Evolutionary conservation across 2,329 filamentous ascomycete genomes (phyloP).

Genomic region (Zarea fungicola): DNA sequence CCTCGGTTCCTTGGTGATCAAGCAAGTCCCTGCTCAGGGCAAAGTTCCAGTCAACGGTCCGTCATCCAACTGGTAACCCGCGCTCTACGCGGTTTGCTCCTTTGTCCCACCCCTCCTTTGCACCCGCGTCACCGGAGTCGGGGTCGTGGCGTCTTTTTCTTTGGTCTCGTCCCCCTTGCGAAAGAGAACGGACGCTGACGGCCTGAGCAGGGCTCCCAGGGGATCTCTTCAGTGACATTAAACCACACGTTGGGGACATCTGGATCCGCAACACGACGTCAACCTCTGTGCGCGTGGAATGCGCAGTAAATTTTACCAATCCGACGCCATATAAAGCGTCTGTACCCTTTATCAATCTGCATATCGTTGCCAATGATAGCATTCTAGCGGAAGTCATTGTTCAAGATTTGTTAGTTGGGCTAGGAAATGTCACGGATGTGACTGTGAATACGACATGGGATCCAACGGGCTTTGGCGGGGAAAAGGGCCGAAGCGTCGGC

Average conservation of each 20-base stretch:
- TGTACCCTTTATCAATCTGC: constrained; percentile 75
- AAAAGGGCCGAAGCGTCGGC: constrained; percentile 56
- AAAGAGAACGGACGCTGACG: constrained; percentile 11
- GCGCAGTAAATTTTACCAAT: constrained; percentile 78
- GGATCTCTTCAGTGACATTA: constrained; percentile 42
- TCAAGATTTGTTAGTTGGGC: constrained; percentile 55
- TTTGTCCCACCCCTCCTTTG: background rate
- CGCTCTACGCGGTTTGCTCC: constrained; percentile 2
- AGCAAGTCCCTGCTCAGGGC: constrained; percentile 79
- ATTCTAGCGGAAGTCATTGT: constrained; percentile 70
- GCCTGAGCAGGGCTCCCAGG: constrained; percentile 51
- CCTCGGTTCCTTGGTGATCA: constrained; percentile 74
- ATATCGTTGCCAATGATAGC: constrained; percentile 68
- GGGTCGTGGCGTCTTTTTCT: constrained; percentile 2
- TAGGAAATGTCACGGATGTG: constrained; percentile 68
- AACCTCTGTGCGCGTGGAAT: constrained; percentile 65
- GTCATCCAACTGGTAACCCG: constrained; percentile 52
- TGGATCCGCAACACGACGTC: constrained; percentile 67
- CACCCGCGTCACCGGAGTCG: background rate
- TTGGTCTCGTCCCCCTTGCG: too few species aligned
- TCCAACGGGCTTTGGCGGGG: constrained; percentile 57
- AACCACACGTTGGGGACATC: constrained; percentile 65
- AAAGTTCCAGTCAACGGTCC: constrained; percentile 89
- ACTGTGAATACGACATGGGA: constrained; percentile 68
- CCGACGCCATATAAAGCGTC: constrained; percentile 79